These are phyloP conservation scores for Didymella pomorum DNA, from an alignment of 2,329 filamentous ascomycete species.

Conservation along the genomic window DNA sequence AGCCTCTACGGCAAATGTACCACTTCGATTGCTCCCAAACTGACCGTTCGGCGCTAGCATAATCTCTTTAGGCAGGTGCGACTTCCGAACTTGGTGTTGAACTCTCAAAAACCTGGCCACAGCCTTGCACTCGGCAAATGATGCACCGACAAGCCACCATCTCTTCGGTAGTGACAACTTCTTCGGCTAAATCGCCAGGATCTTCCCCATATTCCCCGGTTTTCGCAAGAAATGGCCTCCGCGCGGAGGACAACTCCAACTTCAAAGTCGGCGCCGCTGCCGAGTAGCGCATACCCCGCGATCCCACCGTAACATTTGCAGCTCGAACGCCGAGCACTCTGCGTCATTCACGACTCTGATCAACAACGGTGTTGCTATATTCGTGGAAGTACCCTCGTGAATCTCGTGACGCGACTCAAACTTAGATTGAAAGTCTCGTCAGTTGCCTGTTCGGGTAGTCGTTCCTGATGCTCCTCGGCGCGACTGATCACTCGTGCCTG, in stretches of 20 bases:
- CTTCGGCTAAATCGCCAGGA: background rate
- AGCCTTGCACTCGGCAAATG: slow-evolving; percentile 9
- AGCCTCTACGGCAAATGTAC: background rate
- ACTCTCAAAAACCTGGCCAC: background rate
- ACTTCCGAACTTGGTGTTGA: background rate
- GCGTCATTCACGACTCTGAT: slow-evolving; percentile 7
- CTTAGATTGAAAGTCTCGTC: slow-evolving; percentile 8
- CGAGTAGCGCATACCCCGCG: slow-evolving; percentile 10
- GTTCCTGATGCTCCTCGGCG: slow-evolving; percentile 6
- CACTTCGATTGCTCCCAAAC: background rate
- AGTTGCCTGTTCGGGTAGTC: slow-evolving; percentile 12
- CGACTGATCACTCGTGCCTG: background rate
- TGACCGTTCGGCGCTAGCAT: background rate
- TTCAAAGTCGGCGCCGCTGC: slow-evolving; percentile 11
- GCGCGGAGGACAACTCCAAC: slow-evolving; percentile 2
- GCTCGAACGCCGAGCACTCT: background rate
- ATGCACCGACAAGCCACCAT: background rate
- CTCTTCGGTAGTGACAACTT: background rate
- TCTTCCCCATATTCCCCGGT: slow-evolving; percentile 8
- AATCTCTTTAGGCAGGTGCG: background rate
- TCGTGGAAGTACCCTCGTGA: background rate
- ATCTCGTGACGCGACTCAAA: slow-evolving; percentile 4
- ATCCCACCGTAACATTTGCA: slow-evolving; percentile 5
- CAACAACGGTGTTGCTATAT: slow-evolving; percentile 10
- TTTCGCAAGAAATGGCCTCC: slow-evolving; percentile 8